These are phyloP conservation scores for Aspergillus pseudoglaucus DNA, from an alignment of 2,329 filamentous ascomycete species.

Conservation along the genomic window DNA sequence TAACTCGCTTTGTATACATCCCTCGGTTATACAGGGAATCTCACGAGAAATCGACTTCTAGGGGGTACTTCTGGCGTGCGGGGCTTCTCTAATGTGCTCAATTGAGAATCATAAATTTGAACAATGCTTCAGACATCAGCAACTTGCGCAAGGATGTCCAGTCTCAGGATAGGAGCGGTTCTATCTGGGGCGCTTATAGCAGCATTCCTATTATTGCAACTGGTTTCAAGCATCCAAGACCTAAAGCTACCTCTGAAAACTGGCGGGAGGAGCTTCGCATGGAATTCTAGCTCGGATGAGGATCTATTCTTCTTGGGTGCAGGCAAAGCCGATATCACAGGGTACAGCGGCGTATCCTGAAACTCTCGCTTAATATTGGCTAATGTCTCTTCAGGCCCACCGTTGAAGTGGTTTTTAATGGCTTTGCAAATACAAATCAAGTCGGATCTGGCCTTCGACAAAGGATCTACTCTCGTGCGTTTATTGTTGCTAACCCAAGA, in stretches of 20 bases:
- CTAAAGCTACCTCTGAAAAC: conserved; percentile 11
- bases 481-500: conserved; percentile 68
- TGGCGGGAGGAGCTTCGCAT: conserved; percentile 19
- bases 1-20: too few relatives aligned
- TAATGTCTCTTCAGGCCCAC: conserved; percentile 54
- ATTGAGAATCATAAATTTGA: too few relatives aligned
- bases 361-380: conserved; percentile 3
- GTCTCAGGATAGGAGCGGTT: conserved; percentile 18
- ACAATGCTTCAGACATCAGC: neutral
- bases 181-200: conserved; percentile 21
- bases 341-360: conserved; percentile 36
- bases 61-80: too few relatives aligned
- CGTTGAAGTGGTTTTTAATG: conserved; percentile 85
- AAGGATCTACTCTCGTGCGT: conserved; percentile 79
- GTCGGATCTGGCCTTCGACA: conserved; percentile 78
- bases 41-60: too few relatives aligned
- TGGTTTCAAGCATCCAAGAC: conserved; percentile 19
- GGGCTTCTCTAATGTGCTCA: too few relatives aligned
- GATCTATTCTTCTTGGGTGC: conserved; percentile 58
- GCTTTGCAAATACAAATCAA: conserved; percentile 82
- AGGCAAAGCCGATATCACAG: conserved; percentile 67
- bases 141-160: conserved; percentile 20
- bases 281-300: conserved; percentile 19
- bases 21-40: too few relatives aligned
- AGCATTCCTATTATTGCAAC: conserved; percentile 25